phyloP scores from a whole-genome alignment of 352 stramenopile genomes.

The Phytophthora fragariaefolia region DNA sequence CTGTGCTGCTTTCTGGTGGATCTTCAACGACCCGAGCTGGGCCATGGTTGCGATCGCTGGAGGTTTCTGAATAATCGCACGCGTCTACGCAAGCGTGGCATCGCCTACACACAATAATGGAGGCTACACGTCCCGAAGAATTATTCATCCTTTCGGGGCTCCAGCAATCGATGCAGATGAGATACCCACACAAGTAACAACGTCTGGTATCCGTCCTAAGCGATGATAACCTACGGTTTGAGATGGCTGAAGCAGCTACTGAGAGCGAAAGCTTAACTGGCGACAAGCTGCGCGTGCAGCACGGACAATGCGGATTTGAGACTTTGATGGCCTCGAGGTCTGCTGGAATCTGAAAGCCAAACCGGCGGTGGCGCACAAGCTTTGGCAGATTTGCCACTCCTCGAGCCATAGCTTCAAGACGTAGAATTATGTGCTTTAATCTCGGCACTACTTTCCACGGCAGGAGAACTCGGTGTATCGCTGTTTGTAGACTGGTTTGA shows the following conservation, averaged over 20 bases:
- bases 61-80: conserved; percentile 24
- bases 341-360: conserved; percentile 55
- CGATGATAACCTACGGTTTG: conserved; percentile 9
- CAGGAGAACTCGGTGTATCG: neutral
- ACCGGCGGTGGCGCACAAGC: conserved; percentile 48
- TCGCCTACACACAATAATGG: conserved; percentile 26
- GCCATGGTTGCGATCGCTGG: conserved; percentile 25
- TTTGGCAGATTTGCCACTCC: conserved; percentile 34
- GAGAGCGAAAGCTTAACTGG: conserved; percentile 29
- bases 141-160: conserved; percentile 26
- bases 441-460: neutral
- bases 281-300: conserved; percentile 48
- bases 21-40: conserved; percentile 23
- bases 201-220: conserved; percentile 19
- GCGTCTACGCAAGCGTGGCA: conserved; percentile 31
- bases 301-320: conserved; percentile 50
- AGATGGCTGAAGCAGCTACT: conserved; percentile 8
- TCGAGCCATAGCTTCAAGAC: conserved; percentile 10
- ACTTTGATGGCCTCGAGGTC: conserved; percentile 39
- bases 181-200: conserved; percentile 37
- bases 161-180: conserved; percentile 35
- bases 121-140: conserved; percentile 12
- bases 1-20: conserved; percentile 6
- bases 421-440: conserved; percentile 12
- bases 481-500: neutral